Percentiles rank a stretch among this genome's conserved stretches.
phyloP scores from a whole-genome alignment of 352 stramenopile genomes.

The Phytopythium delawarense region DNA sequence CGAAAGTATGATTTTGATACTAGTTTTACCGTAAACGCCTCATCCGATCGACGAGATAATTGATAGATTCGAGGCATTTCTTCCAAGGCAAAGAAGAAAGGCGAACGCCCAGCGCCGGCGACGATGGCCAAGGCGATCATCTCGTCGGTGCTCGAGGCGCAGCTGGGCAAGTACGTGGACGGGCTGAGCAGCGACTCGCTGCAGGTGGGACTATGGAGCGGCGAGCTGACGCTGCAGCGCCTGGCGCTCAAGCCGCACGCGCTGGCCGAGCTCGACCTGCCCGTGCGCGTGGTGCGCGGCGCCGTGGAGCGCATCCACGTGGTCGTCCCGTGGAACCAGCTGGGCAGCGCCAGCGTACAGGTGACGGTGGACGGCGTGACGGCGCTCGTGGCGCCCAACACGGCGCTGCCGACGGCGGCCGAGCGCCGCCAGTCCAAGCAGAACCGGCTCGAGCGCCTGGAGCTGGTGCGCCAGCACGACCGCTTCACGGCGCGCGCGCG shows the following conservation, averaged over 20 bases:
- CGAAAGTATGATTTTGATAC: no score
- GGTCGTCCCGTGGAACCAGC: conserved; percentile 83
- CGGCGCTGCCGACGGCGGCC: conserved; percentile 34
- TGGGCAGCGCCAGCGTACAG: conserved; percentile 73
- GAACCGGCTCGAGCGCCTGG: conserved; percentile 59
- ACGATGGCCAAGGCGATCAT: conserved; percentile 63
- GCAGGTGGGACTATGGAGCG: conserved; percentile 81
- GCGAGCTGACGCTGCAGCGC: conserved; percentile 70
- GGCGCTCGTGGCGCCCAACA: conserved; percentile 65
- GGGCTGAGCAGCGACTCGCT: conserved; percentile 73
- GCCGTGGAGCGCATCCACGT: conserved; percentile 62
- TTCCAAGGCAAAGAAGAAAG: no score
- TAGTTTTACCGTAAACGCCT: no score
- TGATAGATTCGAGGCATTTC: no score
- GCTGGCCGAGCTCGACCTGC: conserved; percentile 69
- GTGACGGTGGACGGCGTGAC: conserved; percentile 71
- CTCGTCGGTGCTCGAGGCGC: conserved; percentile 70
- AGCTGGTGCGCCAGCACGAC: conserved; percentile 65
- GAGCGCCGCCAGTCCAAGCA: conserved; percentile 55
- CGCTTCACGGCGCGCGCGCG: conserved; percentile 47
- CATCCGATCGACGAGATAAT: no score
- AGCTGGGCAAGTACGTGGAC: conserved; percentile 82
- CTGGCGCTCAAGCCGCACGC: conserved; percentile 76
- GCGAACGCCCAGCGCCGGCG: not conserved
- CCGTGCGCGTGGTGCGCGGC: conserved; percentile 57